Conservation (phyloP, 2,329 filamentous ascomycete genomes). For the Fusarium avenaceum region DNA sequence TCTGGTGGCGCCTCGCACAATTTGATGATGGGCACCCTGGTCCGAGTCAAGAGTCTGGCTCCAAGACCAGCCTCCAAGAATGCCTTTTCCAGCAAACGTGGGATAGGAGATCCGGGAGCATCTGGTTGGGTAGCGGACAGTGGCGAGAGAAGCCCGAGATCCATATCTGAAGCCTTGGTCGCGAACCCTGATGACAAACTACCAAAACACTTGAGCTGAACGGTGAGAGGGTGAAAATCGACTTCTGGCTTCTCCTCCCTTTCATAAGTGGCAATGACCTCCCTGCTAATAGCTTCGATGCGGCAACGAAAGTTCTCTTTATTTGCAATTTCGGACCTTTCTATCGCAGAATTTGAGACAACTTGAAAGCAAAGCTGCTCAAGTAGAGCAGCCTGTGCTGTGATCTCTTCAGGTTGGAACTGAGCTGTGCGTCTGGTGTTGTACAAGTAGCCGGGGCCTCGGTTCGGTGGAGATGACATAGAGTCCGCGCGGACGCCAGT, state of each 20-base stretch:
- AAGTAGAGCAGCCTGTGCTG: conserved; percentile 63
- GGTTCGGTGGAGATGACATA: conserved; percentile 22
- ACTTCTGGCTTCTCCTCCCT: conserved; percentile 53
- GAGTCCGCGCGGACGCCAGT: conserved; percentile 16
- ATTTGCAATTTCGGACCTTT: conserved; percentile 70
- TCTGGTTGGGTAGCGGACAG: conserved; percentile 68
- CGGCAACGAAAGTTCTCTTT: conserved; percentile 78
- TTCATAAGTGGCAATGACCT: conserved; percentile 69
- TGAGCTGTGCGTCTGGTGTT: conserved; percentile 44
- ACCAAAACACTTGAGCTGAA: conserved; percentile 83
- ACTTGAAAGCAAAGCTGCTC: conserved; percentile 61
- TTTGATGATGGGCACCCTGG: conserved; percentile 89
- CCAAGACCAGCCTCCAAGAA: conserved; percentile 80
- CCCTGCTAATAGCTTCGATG: conserved; percentile 75
- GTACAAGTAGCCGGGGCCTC: conserved; percentile 39
- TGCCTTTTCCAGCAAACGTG: conserved; percentile 80
- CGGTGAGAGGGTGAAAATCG: conserved; percentile 66
- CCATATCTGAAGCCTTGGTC: conserved; percentile 90
- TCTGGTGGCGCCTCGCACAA: conserved; percentile 79
- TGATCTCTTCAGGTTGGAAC: conserved; percentile 61
- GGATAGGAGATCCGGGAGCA: conserved; percentile 72
- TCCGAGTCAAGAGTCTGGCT: conserved; percentile 81
- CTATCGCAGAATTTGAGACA: conserved; percentile 73
- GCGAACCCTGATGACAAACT: conserved; percentile 89
- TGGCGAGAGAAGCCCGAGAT: conserved; percentile 81